Evolutionary conservation across 192 early-diverging fungal genomes (phyloP).

Genomic region (Coemansia sp.): DNA sequence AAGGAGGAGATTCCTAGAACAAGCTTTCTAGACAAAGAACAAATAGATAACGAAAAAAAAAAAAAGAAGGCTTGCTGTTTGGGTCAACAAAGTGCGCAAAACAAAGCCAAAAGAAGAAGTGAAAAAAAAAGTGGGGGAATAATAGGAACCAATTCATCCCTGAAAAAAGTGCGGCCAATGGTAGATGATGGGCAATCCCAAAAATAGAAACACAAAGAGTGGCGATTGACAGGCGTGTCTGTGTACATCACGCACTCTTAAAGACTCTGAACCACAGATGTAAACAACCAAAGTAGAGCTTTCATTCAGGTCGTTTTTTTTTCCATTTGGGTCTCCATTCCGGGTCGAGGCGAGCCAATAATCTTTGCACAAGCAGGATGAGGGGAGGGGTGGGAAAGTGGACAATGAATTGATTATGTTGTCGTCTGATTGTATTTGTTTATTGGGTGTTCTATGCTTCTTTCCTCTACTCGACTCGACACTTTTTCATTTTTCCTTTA

Average conservation of each 20-base stretch:
- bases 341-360: not conserved
- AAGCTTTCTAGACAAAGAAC: slow-evolving; percentile 1
- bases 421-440: not conserved
- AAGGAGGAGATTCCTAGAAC: not conserved
- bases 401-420: not conserved
- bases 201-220: not conserved
- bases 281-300: not conserved
- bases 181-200: not conserved
- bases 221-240: not conserved
- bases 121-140: slow-evolving; percentile 4
- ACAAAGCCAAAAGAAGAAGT: not conserved
- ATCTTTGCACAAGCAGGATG: not conserved
- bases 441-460: not conserved
- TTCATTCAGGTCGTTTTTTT: no score
- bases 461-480: not conserved
- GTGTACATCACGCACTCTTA: not conserved
- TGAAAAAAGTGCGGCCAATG: not conserved
- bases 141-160: not conserved
- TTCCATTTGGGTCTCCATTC: not conserved
- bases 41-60: no score
- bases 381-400: not conserved
- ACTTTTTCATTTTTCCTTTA: not conserved
- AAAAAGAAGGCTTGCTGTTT: slow-evolving; percentile 1
- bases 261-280: not conserved
- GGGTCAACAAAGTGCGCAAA: not conserved